Base-by-base conservation (phyloP, 2,329 filamentous ascomycete genomes). In the Huntiella abstrusa region DNA sequence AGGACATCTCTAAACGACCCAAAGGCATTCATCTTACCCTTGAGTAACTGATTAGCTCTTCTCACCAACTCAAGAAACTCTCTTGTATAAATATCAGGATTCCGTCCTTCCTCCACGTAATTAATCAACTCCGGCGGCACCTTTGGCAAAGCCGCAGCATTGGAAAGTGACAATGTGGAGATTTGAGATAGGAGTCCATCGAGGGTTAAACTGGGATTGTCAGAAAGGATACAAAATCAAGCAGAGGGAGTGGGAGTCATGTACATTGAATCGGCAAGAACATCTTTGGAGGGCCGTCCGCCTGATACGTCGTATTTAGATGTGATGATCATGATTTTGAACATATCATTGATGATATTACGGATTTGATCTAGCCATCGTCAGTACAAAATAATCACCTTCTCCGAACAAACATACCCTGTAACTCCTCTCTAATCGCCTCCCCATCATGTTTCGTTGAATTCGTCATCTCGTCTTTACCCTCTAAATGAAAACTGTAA, bases 21-120 rank as follows among this genome's bases (percentile, higher is more conserved):
- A 56, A 80, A 82, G 33, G 76, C 77, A 54, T 62, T 58, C 59
- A 69, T 65, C 64, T 80, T 81, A 47, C 77, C 77, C 54, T 70
- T 67, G 64, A 78, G 69, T 51, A 77, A 63, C 66, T 81, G 77
- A 62, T 82, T 82, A 36, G 70, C 67, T 41, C 75, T 66, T 46
- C 76, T 64, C 17, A 77, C 75, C 45, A 77, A 66, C 69, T 82
- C 77, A 55, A 81, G 76, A 55, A 82, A 81, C 63, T 82, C 77
- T 55, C 77, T 68, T 46, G 77, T 82, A 65, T 82, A 82, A 54
- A 82, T 81, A 60, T 82, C 77, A 2, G 77, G 77, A 63, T 82
- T 82, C 43, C 77, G 75, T 39, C 77, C 77, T 56, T 75, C 73
- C 59, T 82, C 77, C 54, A 82, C 77, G 62, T 82, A 82, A 56